Evolutionary conservation across 352 stramenopile species (phyloP).

Genomic region (Pythium aphanidermatum): DNA sequence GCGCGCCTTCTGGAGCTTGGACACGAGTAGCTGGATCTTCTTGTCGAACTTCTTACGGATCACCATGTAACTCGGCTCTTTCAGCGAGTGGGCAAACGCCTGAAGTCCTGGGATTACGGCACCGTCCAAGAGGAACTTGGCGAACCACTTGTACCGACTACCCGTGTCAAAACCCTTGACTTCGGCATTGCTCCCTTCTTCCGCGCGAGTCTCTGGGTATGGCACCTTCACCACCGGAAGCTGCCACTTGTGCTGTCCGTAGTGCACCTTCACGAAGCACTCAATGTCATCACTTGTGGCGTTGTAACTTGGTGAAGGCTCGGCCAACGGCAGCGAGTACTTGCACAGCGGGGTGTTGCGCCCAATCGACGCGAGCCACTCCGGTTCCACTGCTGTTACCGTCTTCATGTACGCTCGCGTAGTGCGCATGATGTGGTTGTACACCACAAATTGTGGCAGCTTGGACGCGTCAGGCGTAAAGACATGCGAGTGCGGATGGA

Average conservation of each 20-base stretch:
- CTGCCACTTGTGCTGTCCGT: conserved; percentile 61
- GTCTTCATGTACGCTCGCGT: conserved; percentile 94
- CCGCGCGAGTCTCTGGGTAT: conserved; percentile 23
- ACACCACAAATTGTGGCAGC: conserved; percentile 68
- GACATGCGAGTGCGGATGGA: conserved; percentile 78
- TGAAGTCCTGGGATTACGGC: conserved; percentile 58
- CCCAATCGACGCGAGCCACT: conserved; percentile 92
- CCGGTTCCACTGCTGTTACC: conserved; percentile 95
- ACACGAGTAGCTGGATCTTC: conserved; percentile 76
- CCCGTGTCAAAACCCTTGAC: conserved; percentile 32
- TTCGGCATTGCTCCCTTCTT: conserved; percentile 16
- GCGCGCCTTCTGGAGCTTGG: conserved; percentile 39
- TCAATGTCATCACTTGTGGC: conserved; percentile 51
- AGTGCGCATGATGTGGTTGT: conserved; percentile 72
- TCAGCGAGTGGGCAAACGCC: conserved; percentile 83
- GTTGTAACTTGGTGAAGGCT: conserved; percentile 64
- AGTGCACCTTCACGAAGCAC: conserved; percentile 74
- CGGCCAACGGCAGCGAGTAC: conserved; percentile 48
- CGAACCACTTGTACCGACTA: conserved; percentile 73
- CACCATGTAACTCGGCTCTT: conserved; percentile 90
- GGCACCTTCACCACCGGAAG: conserved; percentile 51
- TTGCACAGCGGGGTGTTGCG: conserved; percentile 69
- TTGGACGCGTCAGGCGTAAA: conserved; percentile 67
- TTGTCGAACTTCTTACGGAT: conserved; percentile 86
- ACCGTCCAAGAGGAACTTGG: conserved; percentile 76